A percentile compares a stretch with the other conserved stretches of the same genome.
These are phyloP conservation scores for Neurospora sp. DNA, from an alignment of 495 filamentous ascomycete species.

Conservation along the genomic window DNA sequence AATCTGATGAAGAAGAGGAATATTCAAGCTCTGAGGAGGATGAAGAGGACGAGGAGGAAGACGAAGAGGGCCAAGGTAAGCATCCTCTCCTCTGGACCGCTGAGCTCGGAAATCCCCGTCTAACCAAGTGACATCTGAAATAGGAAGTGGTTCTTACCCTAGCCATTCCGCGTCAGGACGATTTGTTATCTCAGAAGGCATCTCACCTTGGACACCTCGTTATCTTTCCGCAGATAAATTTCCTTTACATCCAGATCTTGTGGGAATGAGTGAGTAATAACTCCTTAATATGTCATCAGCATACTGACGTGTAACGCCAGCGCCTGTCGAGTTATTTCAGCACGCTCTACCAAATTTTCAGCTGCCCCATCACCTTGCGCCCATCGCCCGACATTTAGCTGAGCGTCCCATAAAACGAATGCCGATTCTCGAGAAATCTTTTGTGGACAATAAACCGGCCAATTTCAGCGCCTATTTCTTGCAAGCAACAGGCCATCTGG, in stretches of 20 bases:
- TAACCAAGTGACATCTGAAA: neutral
- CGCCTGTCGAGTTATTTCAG: neutral
- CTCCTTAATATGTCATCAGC: neutral
- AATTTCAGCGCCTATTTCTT: conserved; percentile 13
- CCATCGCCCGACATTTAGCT: neutral
- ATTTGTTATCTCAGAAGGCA: neutral
- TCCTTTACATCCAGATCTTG: neutral
- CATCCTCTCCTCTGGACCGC: neutral
- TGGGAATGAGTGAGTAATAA: neutral
- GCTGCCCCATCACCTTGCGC: neutral
- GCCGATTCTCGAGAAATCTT: neutral
- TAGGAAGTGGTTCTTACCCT: neutral
- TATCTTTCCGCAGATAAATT: neutral
- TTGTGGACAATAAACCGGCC: conserved; percentile 3
- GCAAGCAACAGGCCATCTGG: conserved; percentile 9
- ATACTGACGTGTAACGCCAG: neutral
- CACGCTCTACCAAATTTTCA: neutral
- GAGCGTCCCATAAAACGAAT: conserved; percentile 1
- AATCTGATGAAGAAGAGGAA: neutral
- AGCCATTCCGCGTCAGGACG: neutral
- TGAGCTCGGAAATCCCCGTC: neutral
- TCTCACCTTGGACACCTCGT: neutral
- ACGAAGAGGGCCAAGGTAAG: neutral
- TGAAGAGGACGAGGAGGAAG: neutral
- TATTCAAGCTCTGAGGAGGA: neutral